Conservation (phyloP, 495 filamentous ascomycete genomes). For the Talaromyces trachyspermus region DNA sequence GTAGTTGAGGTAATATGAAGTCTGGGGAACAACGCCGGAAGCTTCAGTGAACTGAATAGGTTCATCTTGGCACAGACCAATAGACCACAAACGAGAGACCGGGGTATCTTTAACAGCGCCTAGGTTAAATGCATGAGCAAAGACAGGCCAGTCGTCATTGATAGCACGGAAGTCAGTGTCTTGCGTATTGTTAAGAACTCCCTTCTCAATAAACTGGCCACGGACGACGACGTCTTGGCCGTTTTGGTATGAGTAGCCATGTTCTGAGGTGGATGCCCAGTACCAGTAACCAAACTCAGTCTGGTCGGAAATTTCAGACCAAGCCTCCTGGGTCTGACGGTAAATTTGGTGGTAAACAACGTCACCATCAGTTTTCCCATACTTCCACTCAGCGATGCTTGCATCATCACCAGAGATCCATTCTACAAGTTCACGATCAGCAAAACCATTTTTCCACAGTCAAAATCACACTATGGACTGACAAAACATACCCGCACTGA, state of each 20-base stretch:
- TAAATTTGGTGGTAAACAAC: constrained; percentile 49
- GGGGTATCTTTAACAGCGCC: constrained; percentile 32
- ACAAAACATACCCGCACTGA: constrained; percentile 47
- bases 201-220: constrained; percentile 33
- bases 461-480: too few species aligned
- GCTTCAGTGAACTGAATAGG: constrained; percentile 46
- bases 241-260: constrained; percentile 38
- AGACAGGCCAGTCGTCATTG: constrained; percentile 44
- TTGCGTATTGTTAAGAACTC: constrained; percentile 34
- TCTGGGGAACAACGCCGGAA: constrained; percentile 23
- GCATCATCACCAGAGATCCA: constrained; percentile 48
- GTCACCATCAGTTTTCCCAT: constrained; percentile 28
- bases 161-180: constrained; percentile 49
- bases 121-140: constrained; percentile 45
- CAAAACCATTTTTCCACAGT: background rate
- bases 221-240: constrained; percentile 42
- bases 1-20: constrained; percentile 49
- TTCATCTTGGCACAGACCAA: constrained; percentile 45
- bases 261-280: constrained; percentile 40
- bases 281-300: constrained; percentile 56
- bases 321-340: constrained; percentile 42
- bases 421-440: constrained; percentile 28
- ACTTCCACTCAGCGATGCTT: constrained; percentile 45
- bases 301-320: constrained; percentile 46
- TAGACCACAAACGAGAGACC: constrained; percentile 39